Conservation (phyloP, 768 basidiomycete species). For the Suillus spraguei region DNA sequence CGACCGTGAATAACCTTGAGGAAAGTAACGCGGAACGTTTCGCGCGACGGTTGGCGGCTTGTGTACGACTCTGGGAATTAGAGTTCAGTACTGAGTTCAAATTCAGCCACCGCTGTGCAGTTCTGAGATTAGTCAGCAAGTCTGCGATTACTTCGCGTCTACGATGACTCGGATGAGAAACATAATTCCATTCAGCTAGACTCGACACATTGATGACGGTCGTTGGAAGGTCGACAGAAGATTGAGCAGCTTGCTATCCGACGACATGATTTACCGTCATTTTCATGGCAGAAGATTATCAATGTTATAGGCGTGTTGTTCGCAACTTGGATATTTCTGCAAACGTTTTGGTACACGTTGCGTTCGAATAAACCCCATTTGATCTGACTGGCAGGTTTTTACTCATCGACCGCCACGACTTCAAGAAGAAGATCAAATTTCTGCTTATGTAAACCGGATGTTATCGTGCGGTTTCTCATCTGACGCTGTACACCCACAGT, state of each 20-base stretch:
- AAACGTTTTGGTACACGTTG: not conserved
- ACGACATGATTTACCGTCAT: conserved; percentile 1
- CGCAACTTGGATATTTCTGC: not conserved
- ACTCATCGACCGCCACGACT: not conserved
- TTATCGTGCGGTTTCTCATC: not conserved
- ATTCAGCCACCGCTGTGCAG: conserved; percentile 43
- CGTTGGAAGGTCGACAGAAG: not conserved
- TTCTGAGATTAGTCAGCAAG: conserved; percentile 43
- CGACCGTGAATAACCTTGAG: conserved; percentile 56
- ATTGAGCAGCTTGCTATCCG: not conserved
- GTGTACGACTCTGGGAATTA: conserved; percentile 39
- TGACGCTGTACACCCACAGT: not conserved
- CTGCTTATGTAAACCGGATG: conserved; percentile 3
- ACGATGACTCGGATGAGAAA: not conserved
- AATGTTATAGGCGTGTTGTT: not conserved
- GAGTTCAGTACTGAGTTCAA: conserved; percentile 37
- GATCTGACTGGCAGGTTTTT: not conserved
- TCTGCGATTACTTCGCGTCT: not conserved
- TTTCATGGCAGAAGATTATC: not conserved
- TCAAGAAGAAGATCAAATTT: not conserved
- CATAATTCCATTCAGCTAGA: not conserved
- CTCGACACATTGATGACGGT: not conserved
- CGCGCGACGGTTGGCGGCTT: conserved; percentile 52
- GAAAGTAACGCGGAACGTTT: conserved; percentile 44
- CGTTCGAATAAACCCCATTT: too few relatives aligned